phyloP scores from a whole-genome alignment of 2,329 filamentous ascomycete genomes.

The Dryadomyces quercus-mongolicae region DNA sequence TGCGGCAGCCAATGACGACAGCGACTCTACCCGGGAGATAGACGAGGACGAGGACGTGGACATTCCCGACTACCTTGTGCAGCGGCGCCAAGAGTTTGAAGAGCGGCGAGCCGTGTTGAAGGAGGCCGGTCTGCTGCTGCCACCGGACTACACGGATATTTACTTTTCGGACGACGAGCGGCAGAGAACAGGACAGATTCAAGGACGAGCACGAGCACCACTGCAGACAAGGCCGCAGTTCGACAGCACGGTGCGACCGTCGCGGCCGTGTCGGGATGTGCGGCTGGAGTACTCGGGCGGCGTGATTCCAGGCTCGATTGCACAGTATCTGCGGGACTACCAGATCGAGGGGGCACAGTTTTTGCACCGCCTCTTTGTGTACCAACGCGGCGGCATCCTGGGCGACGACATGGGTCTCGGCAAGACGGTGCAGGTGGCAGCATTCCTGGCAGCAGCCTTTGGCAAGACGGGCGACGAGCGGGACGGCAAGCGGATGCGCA shows the following conservation, averaged over 20 bases:
- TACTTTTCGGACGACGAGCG: slow-evolving; percentile 58
- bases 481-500: slow-evolving; percentile 78
- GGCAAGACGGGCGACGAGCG: slow-evolving; percentile 86
- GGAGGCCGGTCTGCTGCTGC: slow-evolving; percentile 59
- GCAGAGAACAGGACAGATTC: neutral
- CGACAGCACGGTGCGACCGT: slow-evolving; percentile 45
- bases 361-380: slow-evolving; percentile 78
- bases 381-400: slow-evolving; percentile 79
- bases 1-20: neutral
- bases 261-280: slow-evolving; percentile 62
- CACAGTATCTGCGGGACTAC: slow-evolving; percentile 85
- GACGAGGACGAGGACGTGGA: slow-evolving; percentile 23
- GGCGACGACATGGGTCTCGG: slow-evolving; percentile 97
- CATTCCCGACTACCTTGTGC: slow-evolving; percentile 61
- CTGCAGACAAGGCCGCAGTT: slow-evolving; percentile 62
- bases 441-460: slow-evolving; percentile 82
- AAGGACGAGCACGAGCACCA: neutral
- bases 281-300: slow-evolving; percentile 63
- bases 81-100: slow-evolving; percentile 60
- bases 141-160: slow-evolving; percentile 65
- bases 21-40: slow-evolving; percentile 9
- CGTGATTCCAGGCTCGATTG: slow-evolving; percentile 75
- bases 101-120: slow-evolving; percentile 43
- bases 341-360: slow-evolving; percentile 79
- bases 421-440: slow-evolving; percentile 92